Evolutionary conservation across 352 stramenopile genomes (phyloP).

Genomic region (Hyaloperonospora brassicae): DNA sequence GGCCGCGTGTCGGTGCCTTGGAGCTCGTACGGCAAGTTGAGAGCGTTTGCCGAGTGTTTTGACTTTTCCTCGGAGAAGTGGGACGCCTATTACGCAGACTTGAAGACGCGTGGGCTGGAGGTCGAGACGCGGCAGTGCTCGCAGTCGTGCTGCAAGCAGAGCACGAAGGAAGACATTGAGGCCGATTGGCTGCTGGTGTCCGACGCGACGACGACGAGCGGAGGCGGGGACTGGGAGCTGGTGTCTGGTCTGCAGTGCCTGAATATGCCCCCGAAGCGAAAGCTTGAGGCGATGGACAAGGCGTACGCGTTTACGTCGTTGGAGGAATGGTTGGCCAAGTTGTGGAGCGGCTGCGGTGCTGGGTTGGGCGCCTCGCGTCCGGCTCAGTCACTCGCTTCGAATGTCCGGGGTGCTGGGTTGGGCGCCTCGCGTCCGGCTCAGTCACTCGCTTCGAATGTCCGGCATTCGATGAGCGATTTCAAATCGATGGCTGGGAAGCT

Average conservation of each 20-base stretch:
- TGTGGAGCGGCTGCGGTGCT: slow-evolving; percentile 38
- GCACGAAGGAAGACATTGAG: slow-evolving; percentile 71
- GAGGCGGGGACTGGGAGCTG: slow-evolving; percentile 59
- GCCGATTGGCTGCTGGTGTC: slow-evolving; percentile 75
- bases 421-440: slow-evolving; percentile 13
- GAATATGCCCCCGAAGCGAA: slow-evolving; percentile 42
- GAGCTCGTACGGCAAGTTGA: slow-evolving; percentile 74
- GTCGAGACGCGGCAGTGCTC: slow-evolving; percentile 32
- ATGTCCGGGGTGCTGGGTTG: slow-evolving; percentile 24
- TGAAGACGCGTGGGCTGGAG: slow-evolving; percentile 21
- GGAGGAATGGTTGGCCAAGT: slow-evolving; percentile 55
- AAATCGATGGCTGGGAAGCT: slow-evolving; percentile 49
- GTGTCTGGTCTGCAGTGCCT: slow-evolving; percentile 57
- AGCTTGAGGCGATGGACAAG: slow-evolving; percentile 51
- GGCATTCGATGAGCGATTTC: slow-evolving; percentile 48
- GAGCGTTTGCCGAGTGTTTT: slow-evolving; percentile 79
- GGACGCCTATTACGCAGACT: slow-evolving; percentile 63
- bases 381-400: slow-evolving; percentile 29
- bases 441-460: slow-evolving; percentile 40
- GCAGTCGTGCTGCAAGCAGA: slow-evolving; percentile 55
- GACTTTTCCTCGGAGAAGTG: slow-evolving; percentile 80
- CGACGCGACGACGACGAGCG: slow-evolving; percentile 45
- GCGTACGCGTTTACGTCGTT: slow-evolving; percentile 49
- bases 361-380: slow-evolving; percentile 9
- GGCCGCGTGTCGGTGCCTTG: slow-evolving; percentile 77